Conservation (phyloP, 768 basidiomycete genomes). For the Fomitopsis pulvina region DNA sequence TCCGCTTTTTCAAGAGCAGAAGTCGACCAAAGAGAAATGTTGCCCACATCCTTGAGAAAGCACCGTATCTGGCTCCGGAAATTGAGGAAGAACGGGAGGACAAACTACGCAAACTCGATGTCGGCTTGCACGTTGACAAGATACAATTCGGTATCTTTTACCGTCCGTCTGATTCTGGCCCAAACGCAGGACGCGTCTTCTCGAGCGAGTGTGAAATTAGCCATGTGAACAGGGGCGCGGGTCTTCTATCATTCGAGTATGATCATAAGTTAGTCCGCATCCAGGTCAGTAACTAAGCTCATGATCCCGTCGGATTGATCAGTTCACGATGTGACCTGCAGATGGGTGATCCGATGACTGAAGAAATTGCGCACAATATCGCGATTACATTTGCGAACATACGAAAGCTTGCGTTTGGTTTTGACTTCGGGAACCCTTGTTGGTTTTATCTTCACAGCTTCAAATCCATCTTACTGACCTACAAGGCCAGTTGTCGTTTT, state of each 20-base stretch:
- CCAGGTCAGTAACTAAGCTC: conserved; percentile 32
- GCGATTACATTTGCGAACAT: conserved; percentile 53
- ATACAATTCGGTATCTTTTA: conserved; percentile 67
- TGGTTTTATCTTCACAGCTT: conserved; percentile 18
- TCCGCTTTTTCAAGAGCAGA: conserved; percentile 13
- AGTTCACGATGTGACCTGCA: conserved; percentile 17
- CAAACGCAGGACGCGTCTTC: conserved; percentile 31
- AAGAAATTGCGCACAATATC: conserved; percentile 44
- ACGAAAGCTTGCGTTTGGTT: conserved; percentile 51
- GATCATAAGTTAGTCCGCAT: conserved; percentile 62
- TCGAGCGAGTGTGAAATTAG: conserved; percentile 66
- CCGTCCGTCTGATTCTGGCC: conserved; percentile 19
- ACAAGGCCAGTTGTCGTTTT: conserved; percentile 53
- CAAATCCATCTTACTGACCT: neutral
- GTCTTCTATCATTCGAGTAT: conserved; percentile 57
- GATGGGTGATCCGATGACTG: conserved; percentile 53
- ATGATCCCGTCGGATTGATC: neutral
- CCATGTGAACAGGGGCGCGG: conserved; percentile 38
- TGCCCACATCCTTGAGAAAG: conserved; percentile 22
- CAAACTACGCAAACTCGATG: conserved; percentile 37
- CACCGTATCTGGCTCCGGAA: conserved; percentile 25
- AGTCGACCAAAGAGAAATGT: conserved; percentile 1
- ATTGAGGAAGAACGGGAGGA: conserved; percentile 22
- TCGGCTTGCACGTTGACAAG: conserved; percentile 46
- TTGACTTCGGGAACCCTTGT: conserved; percentile 61